phyloP scores from a whole-genome alignment of 2,329 filamentous ascomycete genomes.

The Chaetoscypha palmicola region DNA sequence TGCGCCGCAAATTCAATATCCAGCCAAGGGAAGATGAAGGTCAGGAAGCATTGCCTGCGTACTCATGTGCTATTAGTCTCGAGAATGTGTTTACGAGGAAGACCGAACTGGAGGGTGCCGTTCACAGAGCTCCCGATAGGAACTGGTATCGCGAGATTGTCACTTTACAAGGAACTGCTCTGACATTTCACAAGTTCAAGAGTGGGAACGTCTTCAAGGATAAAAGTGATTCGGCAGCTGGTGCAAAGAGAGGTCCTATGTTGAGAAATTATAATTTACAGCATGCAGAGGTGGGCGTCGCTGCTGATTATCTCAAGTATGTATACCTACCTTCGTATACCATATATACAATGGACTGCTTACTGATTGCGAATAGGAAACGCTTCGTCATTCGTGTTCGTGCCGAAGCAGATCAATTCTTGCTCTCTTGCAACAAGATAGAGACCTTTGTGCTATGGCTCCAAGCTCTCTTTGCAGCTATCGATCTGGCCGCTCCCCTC shows the following conservation, averaged over 20 bases:
- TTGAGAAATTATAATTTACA: conserved; percentile 65
- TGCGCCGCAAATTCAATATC: conserved; percentile 23
- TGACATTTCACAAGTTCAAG: conserved; percentile 59
- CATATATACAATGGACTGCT: neutral
- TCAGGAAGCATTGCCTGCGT: conserved; percentile 45
- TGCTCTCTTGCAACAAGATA: conserved; percentile 59
- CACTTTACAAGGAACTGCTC: conserved; percentile 59
- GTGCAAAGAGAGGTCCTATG: conserved; percentile 46
- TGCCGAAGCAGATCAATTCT: conserved; percentile 66
- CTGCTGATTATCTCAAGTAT: conserved; percentile 64
- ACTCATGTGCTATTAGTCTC: conserved; percentile 48
- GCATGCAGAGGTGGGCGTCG: conserved; percentile 68
- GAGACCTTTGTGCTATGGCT: conserved; percentile 63
- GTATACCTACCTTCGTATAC: conserved; percentile 31
- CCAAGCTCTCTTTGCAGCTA: conserved; percentile 62
- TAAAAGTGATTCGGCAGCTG: conserved; percentile 44
- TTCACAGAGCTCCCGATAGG: conserved; percentile 53
- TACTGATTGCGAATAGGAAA: conserved; percentile 16
- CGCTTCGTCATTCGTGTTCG: conserved; percentile 65
- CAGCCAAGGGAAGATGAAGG: conserved; percentile 34
- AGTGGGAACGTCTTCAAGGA: conserved; percentile 45
- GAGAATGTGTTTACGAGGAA: conserved; percentile 55
- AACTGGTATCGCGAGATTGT: conserved; percentile 59
- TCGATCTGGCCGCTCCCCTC: conserved; percentile 62
- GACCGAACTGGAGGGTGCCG: conserved; percentile 59